Evolutionary conservation across 2,329 filamentous ascomycete species (phyloP).

Genomic region (Phaeosphaeriaceae sp.): DNA sequence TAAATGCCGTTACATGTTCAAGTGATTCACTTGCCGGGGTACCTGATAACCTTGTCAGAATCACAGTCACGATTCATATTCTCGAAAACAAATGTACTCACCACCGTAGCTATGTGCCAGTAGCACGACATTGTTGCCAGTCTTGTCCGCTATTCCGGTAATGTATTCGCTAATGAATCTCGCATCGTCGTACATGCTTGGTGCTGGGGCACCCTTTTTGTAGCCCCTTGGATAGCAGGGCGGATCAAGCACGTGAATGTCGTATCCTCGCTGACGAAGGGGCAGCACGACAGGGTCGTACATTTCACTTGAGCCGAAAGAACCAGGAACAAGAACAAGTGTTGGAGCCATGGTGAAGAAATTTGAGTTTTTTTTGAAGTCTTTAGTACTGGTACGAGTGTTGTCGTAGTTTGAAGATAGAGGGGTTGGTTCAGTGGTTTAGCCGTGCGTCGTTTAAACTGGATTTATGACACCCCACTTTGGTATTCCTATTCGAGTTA

Average conservation of each 20-base stretch:
- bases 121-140: conserved; percentile 45
- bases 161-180: conserved; percentile 31
- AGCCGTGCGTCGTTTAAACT: not conserved
- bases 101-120: conserved; percentile 50
- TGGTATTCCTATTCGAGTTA: not conserved
- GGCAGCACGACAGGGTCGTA: conserved; percentile 22
- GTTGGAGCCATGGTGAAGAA: conserved; percentile 19
- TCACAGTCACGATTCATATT: too few species aligned
- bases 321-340: conserved; percentile 33
- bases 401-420: not conserved
- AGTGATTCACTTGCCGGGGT: conserved; percentile 35
- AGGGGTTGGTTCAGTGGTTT: not conserved
- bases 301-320: conserved; percentile 20
- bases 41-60: not conserved
- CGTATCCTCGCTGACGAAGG: conserved; percentile 20
- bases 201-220: conserved; percentile 6
- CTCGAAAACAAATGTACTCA: conserved; percentile 1
- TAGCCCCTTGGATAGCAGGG: conserved; percentile 20
- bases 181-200: conserved; percentile 40
- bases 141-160: conserved; percentile 29
- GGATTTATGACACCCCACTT: not conserved
- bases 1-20: conserved; percentile 37
- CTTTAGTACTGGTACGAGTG: not conserved
- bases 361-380: not conserved
- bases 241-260: conserved; percentile 17